phyloP scores from a whole-genome alignment of 352 stramenopile genomes.

The Pelagophyceae sp. region DNA sequence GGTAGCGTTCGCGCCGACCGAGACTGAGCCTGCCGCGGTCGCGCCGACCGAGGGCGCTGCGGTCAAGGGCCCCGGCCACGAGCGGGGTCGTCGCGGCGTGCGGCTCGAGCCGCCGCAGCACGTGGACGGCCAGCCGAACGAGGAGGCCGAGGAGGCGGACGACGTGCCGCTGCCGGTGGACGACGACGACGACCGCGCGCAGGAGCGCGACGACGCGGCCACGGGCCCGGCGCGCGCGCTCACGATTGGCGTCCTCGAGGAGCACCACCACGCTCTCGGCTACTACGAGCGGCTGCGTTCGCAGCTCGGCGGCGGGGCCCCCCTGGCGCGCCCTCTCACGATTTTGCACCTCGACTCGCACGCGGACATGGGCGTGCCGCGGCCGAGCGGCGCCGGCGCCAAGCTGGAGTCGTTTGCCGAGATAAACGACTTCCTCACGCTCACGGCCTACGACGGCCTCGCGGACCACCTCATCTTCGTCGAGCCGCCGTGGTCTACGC shows the following conservation, averaged over 20 bases:
- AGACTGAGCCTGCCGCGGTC: too few species aligned
- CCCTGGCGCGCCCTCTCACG: too few species aligned
- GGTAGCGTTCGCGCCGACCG: too few species aligned
- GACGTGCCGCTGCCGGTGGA: too few species aligned
- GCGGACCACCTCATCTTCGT: constrained; percentile 14
- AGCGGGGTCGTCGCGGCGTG: too few species aligned
- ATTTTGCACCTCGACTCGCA: constrained; percentile 18
- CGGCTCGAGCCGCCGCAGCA: too few species aligned
- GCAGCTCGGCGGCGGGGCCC: not conserved
- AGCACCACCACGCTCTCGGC: constrained; percentile 13
- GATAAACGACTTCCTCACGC: constrained; percentile 15
- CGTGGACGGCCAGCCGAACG: too few species aligned
- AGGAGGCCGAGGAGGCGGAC: too few species aligned
- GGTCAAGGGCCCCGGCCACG: too few species aligned
- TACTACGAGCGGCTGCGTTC: constrained; percentile 7
- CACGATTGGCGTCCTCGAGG: not conserved
- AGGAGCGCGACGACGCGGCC: too few species aligned
- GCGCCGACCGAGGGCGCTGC: too few species aligned
- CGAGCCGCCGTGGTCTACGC: constrained; percentile 8
- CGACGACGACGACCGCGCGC: too few species aligned
- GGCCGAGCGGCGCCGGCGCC: not conserved
- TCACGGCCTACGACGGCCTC: not conserved
- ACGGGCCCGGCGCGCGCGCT: not conserved
- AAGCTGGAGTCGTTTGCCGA: not conserved
- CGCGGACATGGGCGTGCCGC: constrained; percentile 15